Evolutionary conservation across 2,329 filamentous ascomycete species (phyloP).

Genomic region (Simplicillium aogashimaense): DNA sequence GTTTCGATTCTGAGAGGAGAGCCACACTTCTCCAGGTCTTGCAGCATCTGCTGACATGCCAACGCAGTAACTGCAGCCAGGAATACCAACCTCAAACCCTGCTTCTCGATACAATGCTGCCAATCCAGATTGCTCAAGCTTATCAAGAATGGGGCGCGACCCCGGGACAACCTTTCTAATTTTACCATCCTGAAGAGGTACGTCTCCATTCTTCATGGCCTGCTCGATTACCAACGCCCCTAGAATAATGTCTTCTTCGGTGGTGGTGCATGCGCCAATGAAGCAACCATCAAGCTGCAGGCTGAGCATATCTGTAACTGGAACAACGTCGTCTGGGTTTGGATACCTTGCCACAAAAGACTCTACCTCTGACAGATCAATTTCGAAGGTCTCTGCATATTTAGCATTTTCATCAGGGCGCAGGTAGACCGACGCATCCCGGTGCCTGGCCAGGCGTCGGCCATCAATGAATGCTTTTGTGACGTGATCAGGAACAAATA

Average conservation of each 20-base stretch:
- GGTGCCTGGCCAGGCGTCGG: slow-evolving; percentile 19
- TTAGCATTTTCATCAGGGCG: slow-evolving; percentile 23
- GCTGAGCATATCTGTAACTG: slow-evolving; percentile 19
- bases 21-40: slow-evolving; percentile 27
- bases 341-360: slow-evolving; percentile 27
- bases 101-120: slow-evolving; percentile 25
- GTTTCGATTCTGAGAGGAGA: slow-evolving; percentile 32
- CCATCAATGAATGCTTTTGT: slow-evolving; percentile 21
- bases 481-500: slow-evolving; percentile 26
- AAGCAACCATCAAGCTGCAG: slow-evolving; percentile 29
- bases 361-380: slow-evolving; percentile 25
- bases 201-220: slow-evolving; percentile 21
- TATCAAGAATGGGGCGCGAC: slow-evolving; percentile 22
- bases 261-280: slow-evolving; percentile 33
- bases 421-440: slow-evolving; percentile 22
- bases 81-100: slow-evolving; percentile 27
- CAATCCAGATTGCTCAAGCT: slow-evolving; percentile 20
- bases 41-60: slow-evolving; percentile 30
- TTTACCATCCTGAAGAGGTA: slow-evolving; percentile 19
- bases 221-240: slow-evolving; percentile 26
- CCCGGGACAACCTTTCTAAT: slow-evolving; percentile 26
- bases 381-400: slow-evolving; percentile 22
- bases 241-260: slow-evolving; percentile 31
- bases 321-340: slow-evolving; percentile 29
- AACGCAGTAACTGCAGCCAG: slow-evolving; percentile 33